Conservation (phyloP, 371 early-diverging fungal genomes). For the Syncephalastrum sp. region DNA sequence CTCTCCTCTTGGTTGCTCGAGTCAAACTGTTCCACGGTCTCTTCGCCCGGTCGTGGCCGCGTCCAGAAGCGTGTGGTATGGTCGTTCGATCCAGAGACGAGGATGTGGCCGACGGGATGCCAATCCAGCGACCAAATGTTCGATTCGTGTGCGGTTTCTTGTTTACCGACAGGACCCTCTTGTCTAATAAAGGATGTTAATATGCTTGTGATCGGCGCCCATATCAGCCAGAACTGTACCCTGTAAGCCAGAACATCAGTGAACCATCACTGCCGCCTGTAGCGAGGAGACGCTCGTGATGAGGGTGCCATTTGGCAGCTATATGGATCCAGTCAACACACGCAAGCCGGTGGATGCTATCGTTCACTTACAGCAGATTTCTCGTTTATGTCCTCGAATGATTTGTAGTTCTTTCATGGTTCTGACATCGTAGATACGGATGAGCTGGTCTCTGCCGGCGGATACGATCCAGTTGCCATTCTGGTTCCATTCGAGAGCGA, state of each 20-base stretch:
- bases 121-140: conserved; percentile 99
- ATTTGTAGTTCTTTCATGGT: conserved; percentile 94
- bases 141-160: conserved; percentile 93
- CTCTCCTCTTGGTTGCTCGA: conserved; percentile 54
- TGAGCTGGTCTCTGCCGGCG: conserved; percentile 94
- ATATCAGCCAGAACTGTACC: conserved; percentile 33
- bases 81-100: conserved; percentile 98
- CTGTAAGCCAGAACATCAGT: conserved; percentile 92
- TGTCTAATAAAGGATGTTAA: conserved; percentile 28
- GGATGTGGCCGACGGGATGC: conserved; percentile 98
- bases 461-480: conserved; percentile 98
- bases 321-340: neutral
- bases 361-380: conserved; percentile 82
- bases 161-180: conserved; percentile 64
- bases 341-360: neutral
- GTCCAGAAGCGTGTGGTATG: conserved; percentile 99
- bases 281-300: conserved; percentile 89
- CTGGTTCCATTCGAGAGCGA: conserved; percentile 91
- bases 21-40: conserved; percentile 57
- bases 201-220: neutral
- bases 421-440: conserved; percentile 96
- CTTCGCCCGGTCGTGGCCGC: conserved; percentile 92
- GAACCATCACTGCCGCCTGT: conserved; percentile 96
- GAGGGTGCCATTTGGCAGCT: conserved; percentile 97
- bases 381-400: conserved; percentile 93